Base-by-base conservation (phyloP, 2,329 filamentous ascomycete genomes). In the Monilinia fructigena region DNA sequence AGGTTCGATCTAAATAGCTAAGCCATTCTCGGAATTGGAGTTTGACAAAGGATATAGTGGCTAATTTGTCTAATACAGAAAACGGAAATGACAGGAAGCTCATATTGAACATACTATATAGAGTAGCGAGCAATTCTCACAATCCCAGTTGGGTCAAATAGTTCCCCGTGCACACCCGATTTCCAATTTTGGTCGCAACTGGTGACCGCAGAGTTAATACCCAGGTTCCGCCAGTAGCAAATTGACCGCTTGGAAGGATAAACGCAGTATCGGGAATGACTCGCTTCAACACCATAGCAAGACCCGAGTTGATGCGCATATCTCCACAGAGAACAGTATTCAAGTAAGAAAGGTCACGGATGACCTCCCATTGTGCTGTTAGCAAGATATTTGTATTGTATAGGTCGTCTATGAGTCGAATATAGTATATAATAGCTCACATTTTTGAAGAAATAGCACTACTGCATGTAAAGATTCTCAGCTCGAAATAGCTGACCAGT, bases 141-240 rank as follows among this genome's bases (percentile, higher is more conserved):
- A 64, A 26, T 26, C 38, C 42, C 18, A 64, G 28, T n/a, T 52
- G 42, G 2, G 45, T 53, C 1, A 56, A 40, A 56, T 56, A 28
- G 11, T 35, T 35, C 2, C 53, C 62, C n/a, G 50, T 64, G 31
- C 62, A 56, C 16, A 56, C 54, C 3, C 53, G 45, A 40, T 16
- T 56, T 18, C 53, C 62, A 28, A 3, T 81, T 77, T 31, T 77
- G 79, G 64, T 79, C 81, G 0, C 80, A 81, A 75, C 89, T 89
- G 1, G 78, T 71, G 3, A 81, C 76, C 65, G 76, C 80, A 0
- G 79, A 76, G 55, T 78, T 81, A 64, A 81, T 78, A 4, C 79
- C 79, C 0, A 82, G 5, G 84, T 82, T 74, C 81, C 82, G 0
- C 84, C 81, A 1, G 79, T 35, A 35, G 5, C 31, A 35, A 35